phyloP scores from a whole-genome alignment of 2,329 filamentous ascomycete species.

The Emmonsiellopsis sp. region DNA sequence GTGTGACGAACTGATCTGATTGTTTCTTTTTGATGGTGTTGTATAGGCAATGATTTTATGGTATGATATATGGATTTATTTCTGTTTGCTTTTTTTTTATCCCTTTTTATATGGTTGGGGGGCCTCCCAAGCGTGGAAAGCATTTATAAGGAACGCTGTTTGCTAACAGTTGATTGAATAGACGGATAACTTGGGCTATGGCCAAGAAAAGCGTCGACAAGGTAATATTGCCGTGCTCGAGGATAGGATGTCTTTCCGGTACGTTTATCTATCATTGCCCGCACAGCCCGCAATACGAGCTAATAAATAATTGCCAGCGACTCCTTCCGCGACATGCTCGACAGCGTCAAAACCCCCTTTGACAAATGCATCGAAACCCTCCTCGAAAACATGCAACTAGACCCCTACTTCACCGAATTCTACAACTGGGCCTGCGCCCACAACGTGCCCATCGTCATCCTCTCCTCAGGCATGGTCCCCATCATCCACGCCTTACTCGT shows the following conservation, averaged over 20 bases:
- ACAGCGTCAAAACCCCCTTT: conserved; percentile 72
- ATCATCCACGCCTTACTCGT: conserved; percentile 77
- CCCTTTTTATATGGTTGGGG: background rate
- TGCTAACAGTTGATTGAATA: conserved; percentile 30
- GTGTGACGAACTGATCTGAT: background rate
- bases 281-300: background rate
- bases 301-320: conserved; percentile 39
- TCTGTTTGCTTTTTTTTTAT: background rate
- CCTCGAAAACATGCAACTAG: conserved; percentile 73
- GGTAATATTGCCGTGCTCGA: conserved; percentile 70
- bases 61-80: conserved; percentile 24
- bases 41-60: conserved; percentile 56
- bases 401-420: conserved; percentile 81
- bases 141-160: background rate
- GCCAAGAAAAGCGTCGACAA: conserved; percentile 57
- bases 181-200: conserved; percentile 89
- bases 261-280: conserved; percentile 7
- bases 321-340: conserved; percentile 84
- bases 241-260: conserved; percentile 62
- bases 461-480: conserved; percentile 87
- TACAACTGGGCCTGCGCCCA: conserved; percentile 70
- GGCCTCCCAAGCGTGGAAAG: background rate
- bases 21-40: conserved; percentile 8
- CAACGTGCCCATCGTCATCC: conserved; percentile 84
- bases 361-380: conserved; percentile 71